A percentile compares a stretch with the other conserved stretches of the same genome.
phyloP scores from a whole-genome alignment of 805 yeast genomes.

The Cyberlindnera maritima region DNA sequence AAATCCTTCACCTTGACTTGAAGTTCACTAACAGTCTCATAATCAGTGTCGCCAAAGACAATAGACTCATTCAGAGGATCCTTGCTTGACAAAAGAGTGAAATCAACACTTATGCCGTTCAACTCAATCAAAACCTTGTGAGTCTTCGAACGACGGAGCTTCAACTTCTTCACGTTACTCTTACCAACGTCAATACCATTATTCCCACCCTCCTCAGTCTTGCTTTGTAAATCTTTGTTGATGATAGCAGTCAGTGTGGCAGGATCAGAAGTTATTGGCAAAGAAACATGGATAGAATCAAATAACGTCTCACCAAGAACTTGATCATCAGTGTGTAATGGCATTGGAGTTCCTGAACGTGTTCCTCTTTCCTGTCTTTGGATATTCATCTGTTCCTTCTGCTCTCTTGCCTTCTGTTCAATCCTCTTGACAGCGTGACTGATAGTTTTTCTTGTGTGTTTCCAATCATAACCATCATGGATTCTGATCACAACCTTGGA shows the following conservation, averaged over 20 bases:
- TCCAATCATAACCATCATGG: slow-evolving; percentile 94
- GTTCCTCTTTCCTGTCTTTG: slow-evolving; percentile 3
- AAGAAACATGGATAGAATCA: slow-evolving; percentile 75
- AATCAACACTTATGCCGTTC: slow-evolving; percentile 47
- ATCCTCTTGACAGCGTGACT: slow-evolving; percentile 61
- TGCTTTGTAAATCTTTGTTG: slow-evolving; percentile 44
- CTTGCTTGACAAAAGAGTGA: slow-evolving; percentile 43
- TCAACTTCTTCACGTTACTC: slow-evolving; percentile 40
- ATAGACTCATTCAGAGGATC: slow-evolving; percentile 38
- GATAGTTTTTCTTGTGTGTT: slow-evolving; percentile 66
- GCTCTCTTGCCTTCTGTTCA: slow-evolving; percentile 43
- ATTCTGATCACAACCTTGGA: slow-evolving; percentile 45
- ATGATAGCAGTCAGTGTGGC: slow-evolving; percentile 48
- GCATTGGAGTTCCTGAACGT: slow-evolving; percentile 1
- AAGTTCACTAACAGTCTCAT: slow-evolving; percentile 48
- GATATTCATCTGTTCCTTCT: slow-evolving; percentile 10
- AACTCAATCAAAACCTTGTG: slow-evolving; percentile 61
- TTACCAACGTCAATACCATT: slow-evolving; percentile 24
- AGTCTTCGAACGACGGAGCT: slow-evolving; percentile 59
- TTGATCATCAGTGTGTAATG: slow-evolving; percentile 12
- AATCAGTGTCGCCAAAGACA: slow-evolving; percentile 27
- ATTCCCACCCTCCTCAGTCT: slow-evolving; percentile 17
- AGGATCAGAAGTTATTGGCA: slow-evolving; percentile 45
- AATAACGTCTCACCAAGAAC: slow-evolving; percentile 63
- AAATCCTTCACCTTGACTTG: slow-evolving; percentile 51